Conservation (phyloP, 768 basidiomycete species). For the Lentinula boryana region DNA sequence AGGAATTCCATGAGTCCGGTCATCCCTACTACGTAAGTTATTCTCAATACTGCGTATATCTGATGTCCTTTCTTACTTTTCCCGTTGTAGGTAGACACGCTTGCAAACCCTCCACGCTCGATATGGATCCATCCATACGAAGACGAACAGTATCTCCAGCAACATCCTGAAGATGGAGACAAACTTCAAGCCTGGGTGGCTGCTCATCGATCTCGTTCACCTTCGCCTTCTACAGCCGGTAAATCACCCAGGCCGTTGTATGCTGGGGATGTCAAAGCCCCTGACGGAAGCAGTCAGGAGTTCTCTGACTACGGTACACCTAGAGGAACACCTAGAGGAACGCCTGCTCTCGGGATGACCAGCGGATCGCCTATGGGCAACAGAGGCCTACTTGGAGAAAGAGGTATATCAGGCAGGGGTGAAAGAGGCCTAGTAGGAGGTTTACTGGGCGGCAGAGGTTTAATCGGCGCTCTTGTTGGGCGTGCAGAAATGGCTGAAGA, state of each 20-base stretch:
- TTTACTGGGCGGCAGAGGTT: neutral
- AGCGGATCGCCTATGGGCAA: neutral
- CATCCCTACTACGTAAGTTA: constrained; percentile 39
- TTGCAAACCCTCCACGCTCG: constrained; percentile 51
- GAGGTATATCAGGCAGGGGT: neutral
- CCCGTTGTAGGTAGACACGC: constrained; percentile 51
- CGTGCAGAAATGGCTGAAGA: neutral
- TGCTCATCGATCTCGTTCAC: neutral
- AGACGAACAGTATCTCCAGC: constrained; percentile 52
- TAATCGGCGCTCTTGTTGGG: neutral
- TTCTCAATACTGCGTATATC: neutral
- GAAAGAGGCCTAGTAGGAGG: too few relatives aligned
- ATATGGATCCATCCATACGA: constrained; percentile 74
- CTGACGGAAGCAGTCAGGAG: neutral
- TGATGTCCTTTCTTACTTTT: too few relatives aligned
- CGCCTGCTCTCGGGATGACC: neutral
- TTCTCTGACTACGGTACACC: neutral
- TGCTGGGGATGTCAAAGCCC: neutral
- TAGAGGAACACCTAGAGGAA: too few relatives aligned
- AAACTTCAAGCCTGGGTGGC: constrained; percentile 20
- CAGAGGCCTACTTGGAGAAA: neutral
- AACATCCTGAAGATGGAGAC: constrained; percentile 42
- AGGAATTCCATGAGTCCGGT: constrained; percentile 30
- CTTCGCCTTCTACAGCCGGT: neutral
- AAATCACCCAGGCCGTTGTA: neutral